phyloP scores from a whole-genome alignment of 495 filamentous ascomycete species.

The Aspergillus taichungensis region DNA sequence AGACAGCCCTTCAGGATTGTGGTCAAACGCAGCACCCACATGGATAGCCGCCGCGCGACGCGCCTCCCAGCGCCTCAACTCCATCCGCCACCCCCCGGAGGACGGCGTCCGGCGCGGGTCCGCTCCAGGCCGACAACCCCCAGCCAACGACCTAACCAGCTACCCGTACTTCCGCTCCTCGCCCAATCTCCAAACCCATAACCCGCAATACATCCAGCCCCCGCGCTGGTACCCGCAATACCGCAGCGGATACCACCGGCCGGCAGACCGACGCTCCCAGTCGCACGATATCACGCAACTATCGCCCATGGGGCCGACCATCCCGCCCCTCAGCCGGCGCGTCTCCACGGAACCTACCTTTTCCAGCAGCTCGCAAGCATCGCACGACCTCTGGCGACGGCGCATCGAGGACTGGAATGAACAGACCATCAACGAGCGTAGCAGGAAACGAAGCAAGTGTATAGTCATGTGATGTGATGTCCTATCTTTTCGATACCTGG shows the following conservation, averaged over 20 bases:
- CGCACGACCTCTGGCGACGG: conserved; percentile 33
- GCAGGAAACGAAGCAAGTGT: conserved; percentile 29
- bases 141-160: conserved; percentile 8
- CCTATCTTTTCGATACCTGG: too few relatives aligned
- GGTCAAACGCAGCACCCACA: too few relatives aligned
- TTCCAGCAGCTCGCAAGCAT: conserved; percentile 21
- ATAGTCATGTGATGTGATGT: conserved; percentile 25
- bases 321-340: conserved; percentile 19
- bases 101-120: too few relatives aligned
- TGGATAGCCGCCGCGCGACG: too few relatives aligned
- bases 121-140: conserved; percentile 11
- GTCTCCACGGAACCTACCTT: conserved; percentile 30
- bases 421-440: conserved; percentile 31
- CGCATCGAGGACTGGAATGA: conserved; percentile 40
- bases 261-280: conserved; percentile 10
- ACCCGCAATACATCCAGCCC: conserved; percentile 8
- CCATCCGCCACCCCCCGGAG: too few relatives aligned
- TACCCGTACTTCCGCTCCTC: conserved; percentile 33
- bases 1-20: too few relatives aligned
- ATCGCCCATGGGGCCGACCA: not conserved
- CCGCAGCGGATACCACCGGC: conserved; percentile 2
- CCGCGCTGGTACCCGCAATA: conserved; percentile 5
- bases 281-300: conserved; percentile 11
- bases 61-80: too few relatives aligned
- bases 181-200: conserved; percentile 25